Evolutionary conservation across 495 filamentous ascomycete genomes (phyloP).

Genomic region (Xylaria acuta): DNA sequence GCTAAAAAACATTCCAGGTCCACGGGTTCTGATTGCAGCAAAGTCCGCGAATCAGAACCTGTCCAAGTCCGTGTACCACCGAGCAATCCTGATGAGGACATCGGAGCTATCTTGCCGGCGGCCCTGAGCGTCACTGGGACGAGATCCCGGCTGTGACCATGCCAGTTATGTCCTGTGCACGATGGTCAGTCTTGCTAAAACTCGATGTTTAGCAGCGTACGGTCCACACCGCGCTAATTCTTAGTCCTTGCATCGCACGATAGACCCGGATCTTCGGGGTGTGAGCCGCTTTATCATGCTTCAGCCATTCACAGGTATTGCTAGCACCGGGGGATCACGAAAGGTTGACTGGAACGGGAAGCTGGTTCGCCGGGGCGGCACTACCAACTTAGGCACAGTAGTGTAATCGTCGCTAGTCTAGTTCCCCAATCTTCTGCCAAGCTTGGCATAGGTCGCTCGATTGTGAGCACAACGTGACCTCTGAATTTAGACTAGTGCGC

Average conservation of each 20-base stretch:
- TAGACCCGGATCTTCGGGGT: constrained; percentile 16
- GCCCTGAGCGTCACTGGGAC: background rate
- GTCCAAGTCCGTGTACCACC: constrained; percentile 5
- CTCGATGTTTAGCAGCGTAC: background rate
- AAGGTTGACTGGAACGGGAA: background rate
- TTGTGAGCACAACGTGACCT: background rate
- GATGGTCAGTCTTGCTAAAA: background rate
- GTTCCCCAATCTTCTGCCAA: background rate
- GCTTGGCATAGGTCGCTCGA: background rate
- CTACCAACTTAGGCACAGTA: background rate
- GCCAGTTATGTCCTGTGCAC: constrained; percentile 1
- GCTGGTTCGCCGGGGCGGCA: background rate
- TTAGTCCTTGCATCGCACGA: background rate
- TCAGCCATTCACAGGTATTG: background rate
- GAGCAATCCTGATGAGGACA: constrained; percentile 24
- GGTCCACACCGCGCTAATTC: background rate
- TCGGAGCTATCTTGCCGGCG: constrained; percentile 20
- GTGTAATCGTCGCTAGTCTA: background rate
- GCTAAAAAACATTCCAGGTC: background rate
- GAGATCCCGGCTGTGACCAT: constrained; percentile 3
- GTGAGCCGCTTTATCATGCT: constrained; percentile 9
- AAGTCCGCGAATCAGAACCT: constrained; percentile 12
- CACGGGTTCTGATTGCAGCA: constrained; percentile 2
- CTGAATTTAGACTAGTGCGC: background rate
- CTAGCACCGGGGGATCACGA: background rate